phyloP scores from a whole-genome alignment of 345 rosid species.

The Salix exigua region DNA sequence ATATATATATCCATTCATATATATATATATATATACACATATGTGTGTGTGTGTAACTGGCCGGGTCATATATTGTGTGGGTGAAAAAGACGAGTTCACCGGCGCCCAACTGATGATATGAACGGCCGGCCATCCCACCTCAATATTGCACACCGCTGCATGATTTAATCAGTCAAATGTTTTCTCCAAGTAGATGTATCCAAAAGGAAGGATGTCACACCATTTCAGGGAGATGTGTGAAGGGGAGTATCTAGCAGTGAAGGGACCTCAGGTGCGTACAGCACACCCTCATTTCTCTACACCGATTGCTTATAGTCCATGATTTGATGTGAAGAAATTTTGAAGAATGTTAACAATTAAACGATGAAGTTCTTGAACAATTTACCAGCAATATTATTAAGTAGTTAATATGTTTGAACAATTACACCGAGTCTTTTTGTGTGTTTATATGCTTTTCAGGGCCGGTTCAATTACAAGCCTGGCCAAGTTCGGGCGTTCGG shows the following conservation, averaged over 20 bases:
- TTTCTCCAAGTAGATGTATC: conserved; percentile 14
- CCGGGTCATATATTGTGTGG: no score
- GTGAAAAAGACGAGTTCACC: no score
- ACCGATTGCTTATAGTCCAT: no score
- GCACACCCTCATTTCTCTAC: no score
- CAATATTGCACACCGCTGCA: neutral
- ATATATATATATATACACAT: no score
- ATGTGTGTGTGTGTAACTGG: no score
- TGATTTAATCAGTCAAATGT: neutral
- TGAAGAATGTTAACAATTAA: no score
- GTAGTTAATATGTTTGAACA: neutral
- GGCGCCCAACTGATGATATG: no score
- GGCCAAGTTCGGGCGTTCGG: conserved; percentile 15
- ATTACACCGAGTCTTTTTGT: no score
- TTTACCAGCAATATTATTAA: neutral
- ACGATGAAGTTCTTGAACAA: no score
- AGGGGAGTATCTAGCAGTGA: conserved; percentile 15
- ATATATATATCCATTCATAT: neutral
- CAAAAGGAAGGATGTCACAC: conserved; percentile 21
- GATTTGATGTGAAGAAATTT: no score
- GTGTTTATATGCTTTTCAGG: neutral
- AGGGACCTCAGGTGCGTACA: conserved; percentile 7
- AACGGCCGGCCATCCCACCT: no score
- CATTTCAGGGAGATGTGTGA: conserved; percentile 16
- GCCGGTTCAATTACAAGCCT: conserved; percentile 5